Conservation (phyloP, 768 basidiomycete genomes). For the Boletus edulis region DNA sequence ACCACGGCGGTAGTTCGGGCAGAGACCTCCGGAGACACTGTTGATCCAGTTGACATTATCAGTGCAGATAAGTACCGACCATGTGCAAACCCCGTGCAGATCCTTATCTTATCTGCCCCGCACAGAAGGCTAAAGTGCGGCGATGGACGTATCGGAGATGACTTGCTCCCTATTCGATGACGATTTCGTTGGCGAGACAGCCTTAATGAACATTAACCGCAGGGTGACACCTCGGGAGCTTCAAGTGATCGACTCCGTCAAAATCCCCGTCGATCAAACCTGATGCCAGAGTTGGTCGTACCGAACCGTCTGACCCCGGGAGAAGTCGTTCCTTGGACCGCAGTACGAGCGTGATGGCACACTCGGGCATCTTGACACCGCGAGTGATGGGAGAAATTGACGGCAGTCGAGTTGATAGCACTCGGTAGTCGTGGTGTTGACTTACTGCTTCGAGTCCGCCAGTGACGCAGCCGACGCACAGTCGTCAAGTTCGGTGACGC, state of each 20-base stretch:
- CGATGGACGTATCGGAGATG: neutral
- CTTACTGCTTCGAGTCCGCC: too few relatives aligned
- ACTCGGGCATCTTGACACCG: too few relatives aligned
- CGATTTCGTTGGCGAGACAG: neutral
- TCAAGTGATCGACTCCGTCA: neutral
- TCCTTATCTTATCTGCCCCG: neutral
- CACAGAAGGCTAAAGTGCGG: neutral
- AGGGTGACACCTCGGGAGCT: neutral
- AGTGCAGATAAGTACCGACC: neutral
- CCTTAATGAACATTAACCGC: neutral
- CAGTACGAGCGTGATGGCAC: too few relatives aligned
- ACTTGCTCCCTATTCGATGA: neutral
- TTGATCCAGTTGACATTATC: neutral
- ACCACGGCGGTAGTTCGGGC: neutral
- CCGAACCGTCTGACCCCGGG: neutral
- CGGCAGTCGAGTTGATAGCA: too few relatives aligned
- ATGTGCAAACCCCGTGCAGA: neutral
- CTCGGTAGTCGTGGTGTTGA: too few relatives aligned
- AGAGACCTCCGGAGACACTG: neutral
- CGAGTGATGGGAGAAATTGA: neutral
- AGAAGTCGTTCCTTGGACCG: neutral
- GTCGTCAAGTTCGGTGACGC: too few relatives aligned
- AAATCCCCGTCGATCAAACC: neutral
- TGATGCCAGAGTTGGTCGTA: neutral
- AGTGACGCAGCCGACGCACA: too few relatives aligned